Evolutionary conservation across 2,329 filamentous ascomycete species (phyloP).

Genomic region (Verticillium nonalfalfae): DNA sequence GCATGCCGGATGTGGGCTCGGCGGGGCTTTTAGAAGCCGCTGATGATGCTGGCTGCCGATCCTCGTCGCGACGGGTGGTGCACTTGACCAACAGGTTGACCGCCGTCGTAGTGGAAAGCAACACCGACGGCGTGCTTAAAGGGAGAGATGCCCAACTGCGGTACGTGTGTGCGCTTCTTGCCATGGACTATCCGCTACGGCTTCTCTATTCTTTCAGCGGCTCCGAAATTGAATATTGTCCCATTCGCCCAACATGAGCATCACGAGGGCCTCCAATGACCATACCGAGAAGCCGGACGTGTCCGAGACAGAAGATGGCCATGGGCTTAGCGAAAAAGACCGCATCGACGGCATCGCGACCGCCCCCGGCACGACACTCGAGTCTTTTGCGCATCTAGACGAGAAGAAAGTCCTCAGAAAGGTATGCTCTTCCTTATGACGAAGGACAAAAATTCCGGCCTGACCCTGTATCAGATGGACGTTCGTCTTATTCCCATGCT

Average conservation of each 20-base stretch:
- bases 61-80: background rate
- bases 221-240: too few relatives aligned
- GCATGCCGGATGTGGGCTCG: background rate
- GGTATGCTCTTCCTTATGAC: slow-evolving; percentile 17
- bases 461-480: slow-evolving; percentile 35
- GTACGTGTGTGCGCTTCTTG: background rate
- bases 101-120: background rate
- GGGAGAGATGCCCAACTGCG: background rate
- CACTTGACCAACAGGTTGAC: background rate
- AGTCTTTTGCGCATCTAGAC: slow-evolving; percentile 31
- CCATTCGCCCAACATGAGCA: background rate
- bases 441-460: background rate
- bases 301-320: slow-evolving; percentile 4
- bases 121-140: background rate
- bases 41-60: background rate
- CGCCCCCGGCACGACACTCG: slow-evolving; percentile 1
- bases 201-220: background rate
- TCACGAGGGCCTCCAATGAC: background rate
- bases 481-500: slow-evolving; percentile 53
- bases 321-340: slow-evolving; percentile 1
- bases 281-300: slow-evolving; percentile 5
- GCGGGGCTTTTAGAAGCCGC: background rate
- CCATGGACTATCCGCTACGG: background rate
- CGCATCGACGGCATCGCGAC: slow-evolving; percentile 2
- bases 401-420: slow-evolving; percentile 55